Conservation (phyloP, 2,329 filamentous ascomycete species). For the Penicillium sp. region DNA sequence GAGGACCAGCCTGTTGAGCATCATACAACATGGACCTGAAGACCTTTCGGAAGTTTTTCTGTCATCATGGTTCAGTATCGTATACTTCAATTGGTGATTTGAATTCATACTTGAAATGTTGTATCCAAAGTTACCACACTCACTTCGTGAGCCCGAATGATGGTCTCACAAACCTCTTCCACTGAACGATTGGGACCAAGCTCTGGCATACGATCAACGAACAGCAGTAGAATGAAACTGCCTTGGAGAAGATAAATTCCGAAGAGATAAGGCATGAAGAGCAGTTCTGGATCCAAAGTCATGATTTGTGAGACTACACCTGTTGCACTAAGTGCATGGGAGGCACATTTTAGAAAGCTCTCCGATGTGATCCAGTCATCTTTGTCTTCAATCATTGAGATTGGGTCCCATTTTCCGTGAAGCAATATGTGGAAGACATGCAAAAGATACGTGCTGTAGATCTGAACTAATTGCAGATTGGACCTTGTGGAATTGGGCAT, state of each 20-base stretch:
- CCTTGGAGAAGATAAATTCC: constrained; percentile 55
- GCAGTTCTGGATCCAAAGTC: constrained; percentile 50
- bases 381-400: constrained; percentile 51
- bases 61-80: background rate
- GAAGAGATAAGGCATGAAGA: constrained; percentile 55
- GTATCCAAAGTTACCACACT: constrained; percentile 53
- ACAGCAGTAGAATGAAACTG: constrained; percentile 51
- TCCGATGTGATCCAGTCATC: constrained; percentile 52
- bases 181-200: constrained; percentile 49
- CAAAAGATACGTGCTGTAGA: constrained; percentile 51
- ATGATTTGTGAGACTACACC: constrained; percentile 50
- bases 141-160: constrained; percentile 53
- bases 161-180: constrained; percentile 51
- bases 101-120: constrained; percentile 47
- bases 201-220: constrained; percentile 52
- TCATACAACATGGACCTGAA: constrained; percentile 52
- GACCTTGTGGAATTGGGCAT: background rate
- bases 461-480: constrained; percentile 38
- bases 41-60: constrained; percentile 58
- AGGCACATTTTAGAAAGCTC: constrained; percentile 48
- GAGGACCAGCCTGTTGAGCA: constrained; percentile 44
- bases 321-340: constrained; percentile 50
- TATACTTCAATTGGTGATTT: background rate
- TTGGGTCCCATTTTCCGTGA: constrained; percentile 53
- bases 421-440: constrained; percentile 52